phyloP scores from a whole-genome alignment of 2,329 filamentous ascomycete genomes.

The Epichloe typhina region DNA sequence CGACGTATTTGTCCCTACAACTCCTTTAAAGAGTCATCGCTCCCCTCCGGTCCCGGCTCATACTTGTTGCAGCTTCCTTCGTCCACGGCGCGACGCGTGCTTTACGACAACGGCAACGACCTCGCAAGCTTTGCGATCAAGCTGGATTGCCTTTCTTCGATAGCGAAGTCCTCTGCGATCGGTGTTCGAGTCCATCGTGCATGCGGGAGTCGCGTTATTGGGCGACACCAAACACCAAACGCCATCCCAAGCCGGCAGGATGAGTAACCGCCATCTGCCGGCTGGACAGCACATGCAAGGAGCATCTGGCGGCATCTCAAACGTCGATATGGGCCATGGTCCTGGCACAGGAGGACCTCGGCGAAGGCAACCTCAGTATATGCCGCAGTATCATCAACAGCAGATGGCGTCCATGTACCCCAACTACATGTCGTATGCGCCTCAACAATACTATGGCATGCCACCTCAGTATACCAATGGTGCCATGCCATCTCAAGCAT shows the following conservation, averaged over 20 bases:
- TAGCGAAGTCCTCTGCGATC: neutral
- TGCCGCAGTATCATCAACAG: slow-evolving; percentile 24
- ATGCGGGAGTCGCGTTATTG: slow-evolving; percentile 22
- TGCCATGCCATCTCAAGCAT: slow-evolving; percentile 31
- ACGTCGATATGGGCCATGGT: slow-evolving; percentile 22
- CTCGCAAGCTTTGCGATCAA: neutral
- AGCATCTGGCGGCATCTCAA: slow-evolving; percentile 21
- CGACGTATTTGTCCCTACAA: neutral
- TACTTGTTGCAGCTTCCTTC: neutral
- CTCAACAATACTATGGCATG: slow-evolving; percentile 36
- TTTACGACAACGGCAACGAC: neutral
- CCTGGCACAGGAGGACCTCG: slow-evolving; percentile 23
- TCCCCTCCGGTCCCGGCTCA: neutral
- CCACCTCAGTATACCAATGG: slow-evolving; percentile 46
- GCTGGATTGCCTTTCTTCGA: neutral
- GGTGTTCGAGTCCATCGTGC: slow-evolving; percentile 4
- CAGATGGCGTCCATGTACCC: slow-evolving; percentile 34
- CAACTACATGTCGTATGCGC: slow-evolving; percentile 37
- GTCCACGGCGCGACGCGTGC: neutral
- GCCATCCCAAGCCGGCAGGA: slow-evolving; percentile 55
- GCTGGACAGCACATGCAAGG: slow-evolving; percentile 54
- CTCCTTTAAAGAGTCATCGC: neutral
- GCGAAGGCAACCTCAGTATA: slow-evolving; percentile 24
- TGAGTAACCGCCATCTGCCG: slow-evolving; percentile 66
- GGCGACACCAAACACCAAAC: slow-evolving; percentile 20